A percentile compares a stretch with the other conserved stretches of the same genome.
Evolutionary conservation across 1,284 basidiomycete genomes (phyloP).

Genomic region (Sanghuangporus weigelae): DNA sequence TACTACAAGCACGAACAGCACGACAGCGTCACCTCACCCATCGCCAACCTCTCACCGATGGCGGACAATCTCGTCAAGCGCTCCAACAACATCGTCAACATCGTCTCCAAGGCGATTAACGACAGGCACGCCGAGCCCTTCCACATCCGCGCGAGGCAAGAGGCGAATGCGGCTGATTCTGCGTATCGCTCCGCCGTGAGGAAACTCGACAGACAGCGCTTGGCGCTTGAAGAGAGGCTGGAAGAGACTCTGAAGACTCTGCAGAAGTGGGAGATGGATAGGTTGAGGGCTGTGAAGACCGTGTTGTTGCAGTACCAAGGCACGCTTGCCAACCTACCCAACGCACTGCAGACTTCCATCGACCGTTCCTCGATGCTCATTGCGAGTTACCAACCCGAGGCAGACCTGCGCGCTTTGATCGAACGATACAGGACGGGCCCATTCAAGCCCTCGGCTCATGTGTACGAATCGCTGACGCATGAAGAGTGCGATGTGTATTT

Average conservation of each 20-base stretch:
- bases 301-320: conserved; percentile 82
- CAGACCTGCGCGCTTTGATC: conserved; percentile 77
- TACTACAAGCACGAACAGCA: conserved; percentile 27
- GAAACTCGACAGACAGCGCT: conserved; percentile 72
- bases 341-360: conserved; percentile 55
- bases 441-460: conserved; percentile 77
- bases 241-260: conserved; percentile 76
- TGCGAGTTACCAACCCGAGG: conserved; percentile 80
- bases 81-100: conserved; percentile 60
- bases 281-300: conserved; percentile 78
- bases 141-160: conserved; percentile 64
- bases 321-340: conserved; percentile 65
- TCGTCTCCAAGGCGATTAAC: conserved; percentile 65
- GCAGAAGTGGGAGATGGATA: conserved; percentile 82
- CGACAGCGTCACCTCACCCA: conserved; percentile 27
- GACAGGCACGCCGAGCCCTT: conserved; percentile 51
- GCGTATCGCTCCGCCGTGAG: conserved; percentile 72
- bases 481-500: conserved; percentile 82
- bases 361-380: conserved; percentile 72
- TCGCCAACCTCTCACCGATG: conserved; percentile 38
- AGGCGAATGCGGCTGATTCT: conserved; percentile 75
- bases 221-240: conserved; percentile 79
- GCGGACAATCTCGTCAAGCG: conserved; percentile 61
- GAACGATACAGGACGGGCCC: conserved; percentile 88
- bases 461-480: conserved; percentile 79